A percentile compares a stretch with the other conserved stretches of the same genome.
Evolutionary conservation across 495 filamentous ascomycete species (phyloP).

Genomic region (Podospora australis): DNA sequence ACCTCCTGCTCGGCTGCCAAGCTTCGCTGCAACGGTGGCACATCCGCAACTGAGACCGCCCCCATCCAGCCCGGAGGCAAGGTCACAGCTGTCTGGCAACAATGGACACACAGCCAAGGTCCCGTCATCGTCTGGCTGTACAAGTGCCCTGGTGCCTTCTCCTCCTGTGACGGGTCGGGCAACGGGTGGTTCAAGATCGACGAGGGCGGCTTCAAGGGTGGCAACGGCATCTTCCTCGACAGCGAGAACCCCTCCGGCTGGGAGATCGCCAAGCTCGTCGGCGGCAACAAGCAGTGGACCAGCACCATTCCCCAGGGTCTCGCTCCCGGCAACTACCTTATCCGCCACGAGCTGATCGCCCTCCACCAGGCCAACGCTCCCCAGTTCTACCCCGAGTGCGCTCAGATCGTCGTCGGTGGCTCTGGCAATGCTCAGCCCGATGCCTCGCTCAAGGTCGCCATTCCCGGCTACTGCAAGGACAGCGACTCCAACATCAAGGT

Average conservation of each 20-base stretch:
- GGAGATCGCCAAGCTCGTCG: conserved; percentile 35
- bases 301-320: conserved; percentile 44
- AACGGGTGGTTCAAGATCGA: conserved; percentile 57
- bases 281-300: conserved; percentile 45
- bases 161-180: conserved; percentile 38
- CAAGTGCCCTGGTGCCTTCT: conserved; percentile 43
- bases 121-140: conserved; percentile 53
- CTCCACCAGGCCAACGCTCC: conserved; percentile 55
- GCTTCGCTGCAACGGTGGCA: conserved; percentile 53
- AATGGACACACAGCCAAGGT: conserved; percentile 54
- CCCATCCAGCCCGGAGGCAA: conserved; percentile 39
- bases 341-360: conserved; percentile 54
- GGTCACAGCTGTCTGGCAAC: conserved; percentile 46
- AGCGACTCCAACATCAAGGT: conserved; percentile 47
- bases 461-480: conserved; percentile 47
- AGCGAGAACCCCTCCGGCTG: conserved; percentile 23
- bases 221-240: conserved; percentile 26
- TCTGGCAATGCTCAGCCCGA: conserved; percentile 39
- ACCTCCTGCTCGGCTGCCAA: conserved; percentile 31
- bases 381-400: conserved; percentile 57
- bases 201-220: conserved; percentile 41
- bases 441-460: conserved; percentile 37
- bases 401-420: conserved; percentile 48
- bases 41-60: conserved; percentile 37
- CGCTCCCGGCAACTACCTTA: conserved; percentile 52